phyloP scores from a whole-genome alignment of 495 filamentous ascomycete species.

The Barbatosphaeria neglecta region DNA sequence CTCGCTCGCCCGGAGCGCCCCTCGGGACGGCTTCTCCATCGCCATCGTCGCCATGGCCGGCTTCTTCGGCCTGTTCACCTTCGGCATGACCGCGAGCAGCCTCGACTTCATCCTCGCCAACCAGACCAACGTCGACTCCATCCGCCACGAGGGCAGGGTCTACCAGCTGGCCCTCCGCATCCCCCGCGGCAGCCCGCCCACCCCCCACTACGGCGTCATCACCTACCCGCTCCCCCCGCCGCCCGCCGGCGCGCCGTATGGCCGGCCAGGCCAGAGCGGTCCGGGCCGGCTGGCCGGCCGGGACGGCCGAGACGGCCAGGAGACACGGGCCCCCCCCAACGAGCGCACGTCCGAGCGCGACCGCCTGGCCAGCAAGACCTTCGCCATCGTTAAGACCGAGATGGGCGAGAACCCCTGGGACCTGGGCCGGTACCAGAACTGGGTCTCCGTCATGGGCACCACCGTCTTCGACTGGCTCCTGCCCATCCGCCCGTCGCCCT shows the following conservation, averaged over 20 bases:
- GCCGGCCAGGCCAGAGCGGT: neutral
- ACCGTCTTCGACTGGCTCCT: conserved; percentile 62
- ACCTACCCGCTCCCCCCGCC: conserved; percentile 26
- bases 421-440: conserved; percentile 53
- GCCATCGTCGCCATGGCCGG: conserved; percentile 29
- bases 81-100: conserved; percentile 60
- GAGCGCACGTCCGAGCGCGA: conserved; percentile 19
- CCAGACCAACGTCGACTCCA: conserved; percentile 70
- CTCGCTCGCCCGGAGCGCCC: conserved; percentile 12
- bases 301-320: neutral
- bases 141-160: conserved; percentile 47
- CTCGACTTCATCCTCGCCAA: conserved; percentile 58
- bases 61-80: conserved; percentile 66
- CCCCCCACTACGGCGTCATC: conserved; percentile 23
- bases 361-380: conserved; percentile 45
- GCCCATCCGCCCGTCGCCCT: conserved; percentile 56
- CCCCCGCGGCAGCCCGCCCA: conserved; percentile 35
- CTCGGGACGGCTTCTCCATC: conserved; percentile 26
- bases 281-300: neutral
- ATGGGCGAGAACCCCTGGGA: conserved; percentile 75
- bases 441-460: conserved; percentile 63
- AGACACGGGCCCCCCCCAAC: neutral
- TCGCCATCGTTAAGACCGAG: conserved; percentile 61
- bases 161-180: conserved; percentile 71
- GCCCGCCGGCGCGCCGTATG: conserved; percentile 1